These are phyloP conservation scores for Curvularia lunata DNA, from an alignment of 2,329 filamentous ascomycete species.

Conservation along the genomic window DNA sequence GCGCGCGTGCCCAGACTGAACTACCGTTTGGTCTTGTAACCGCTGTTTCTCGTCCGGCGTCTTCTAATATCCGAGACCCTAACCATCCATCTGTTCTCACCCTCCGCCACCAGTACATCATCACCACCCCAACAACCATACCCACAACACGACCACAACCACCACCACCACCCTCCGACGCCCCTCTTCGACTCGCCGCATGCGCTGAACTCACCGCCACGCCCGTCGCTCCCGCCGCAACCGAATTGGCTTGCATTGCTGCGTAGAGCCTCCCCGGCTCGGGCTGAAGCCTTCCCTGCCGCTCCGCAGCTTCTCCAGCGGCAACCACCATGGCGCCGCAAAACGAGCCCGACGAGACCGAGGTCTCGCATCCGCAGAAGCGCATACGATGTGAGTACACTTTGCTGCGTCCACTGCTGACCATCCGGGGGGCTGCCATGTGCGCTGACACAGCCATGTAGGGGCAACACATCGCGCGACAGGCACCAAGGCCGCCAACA, in stretches of 20 bases:
- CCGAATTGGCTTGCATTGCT: conserved; percentile 41
- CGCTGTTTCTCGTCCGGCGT: conserved; percentile 19
- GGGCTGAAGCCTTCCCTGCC: conserved; percentile 40
- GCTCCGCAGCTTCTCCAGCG: conserved; percentile 35
- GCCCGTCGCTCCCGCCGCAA: conserved; percentile 6
- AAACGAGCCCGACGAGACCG: conserved; percentile 51
- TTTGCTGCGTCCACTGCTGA: not conserved
- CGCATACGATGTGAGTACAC: conserved; percentile 70
- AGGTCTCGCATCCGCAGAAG: conserved; percentile 69
- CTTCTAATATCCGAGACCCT: conserved; percentile 17
- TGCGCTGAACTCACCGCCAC: conserved; percentile 12
- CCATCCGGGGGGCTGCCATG: not conserved
- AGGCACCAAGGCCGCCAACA: conserved; percentile 74
- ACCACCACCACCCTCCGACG: conserved; percentile 22
- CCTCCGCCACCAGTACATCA: conserved; percentile 13
- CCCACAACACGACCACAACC: conserved; percentile 20
- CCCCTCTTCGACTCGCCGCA: conserved; percentile 10
- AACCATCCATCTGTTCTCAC: conserved; percentile 22
- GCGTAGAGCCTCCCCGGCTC: conserved; percentile 48
- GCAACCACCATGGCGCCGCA: conserved; percentile 25
- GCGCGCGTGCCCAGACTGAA: conserved; percentile 13
- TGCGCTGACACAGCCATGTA: conserved; percentile 15
- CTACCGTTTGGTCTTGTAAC: conserved; percentile 17
- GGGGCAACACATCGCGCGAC: conserved; percentile 90
- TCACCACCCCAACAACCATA: conserved; percentile 10